Evolutionary conservation across 371 early-diverging fungal species (phyloP), one percentile per base, ranked within the genome.

Genomic region (Circinella umbellata): DNA sequence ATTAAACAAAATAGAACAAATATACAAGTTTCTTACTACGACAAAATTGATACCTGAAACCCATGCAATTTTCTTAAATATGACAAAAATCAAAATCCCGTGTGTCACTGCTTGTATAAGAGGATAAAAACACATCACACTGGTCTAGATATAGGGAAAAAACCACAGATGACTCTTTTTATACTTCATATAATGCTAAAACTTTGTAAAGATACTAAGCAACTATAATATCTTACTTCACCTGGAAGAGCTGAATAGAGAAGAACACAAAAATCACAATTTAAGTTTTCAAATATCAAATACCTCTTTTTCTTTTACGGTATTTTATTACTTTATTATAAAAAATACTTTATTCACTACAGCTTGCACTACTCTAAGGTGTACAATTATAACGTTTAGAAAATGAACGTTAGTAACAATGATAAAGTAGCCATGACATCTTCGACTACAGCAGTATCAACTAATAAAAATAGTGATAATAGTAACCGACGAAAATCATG

Each of bases 401-500:
- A 42, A 42, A 42, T 42, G 42, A 3, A 11, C 42, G 11, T 42
- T 3, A 42, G 11, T 42, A 6, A 42, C 11, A 1, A 42, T 42
- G 11, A 6, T 6, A 42, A 11, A 42, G 42, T 42, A 42, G 3
- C 11, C 42, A 42, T 42, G 11, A 11, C 11, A 42, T 6, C 27
- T 27, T 27, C 27, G 0, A 27, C 42, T 1, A 11, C 11, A 42
- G 42, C 11, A 42, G 42, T 42, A 42, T 9, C 42, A 42, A 6
- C 51, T 15, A 51, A 51, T 15, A 51, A 14, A 27, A 57, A 57
- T 3, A 34, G 3, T 13, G 14, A 4, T 10, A 57, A 18, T 57
- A 11, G 14, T 11, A 57, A 37, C 27, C 20, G 57, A 57, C 57
- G n/a, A n/a, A 57, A 57, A 57, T 57, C 57, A 34, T 57, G 57